Conservation (phyloP, 179 eudicot species). For the Spergularia azorica region DNA sequence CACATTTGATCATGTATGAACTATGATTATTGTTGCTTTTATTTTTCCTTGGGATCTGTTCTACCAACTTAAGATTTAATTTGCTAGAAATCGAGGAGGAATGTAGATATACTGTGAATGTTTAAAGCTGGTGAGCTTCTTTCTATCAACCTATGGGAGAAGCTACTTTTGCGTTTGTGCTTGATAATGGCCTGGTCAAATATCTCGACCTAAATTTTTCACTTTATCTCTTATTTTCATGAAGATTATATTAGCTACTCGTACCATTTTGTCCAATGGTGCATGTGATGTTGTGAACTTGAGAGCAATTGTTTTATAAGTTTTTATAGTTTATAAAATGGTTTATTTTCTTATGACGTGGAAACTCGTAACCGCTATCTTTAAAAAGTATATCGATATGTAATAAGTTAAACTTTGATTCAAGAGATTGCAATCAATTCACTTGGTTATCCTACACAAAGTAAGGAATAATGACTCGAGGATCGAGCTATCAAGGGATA, state of each 20-base stretch:
- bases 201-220: conserved; percentile 15
- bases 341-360: no score
- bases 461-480: no score
- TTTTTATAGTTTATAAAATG: no score
- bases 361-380: no score
- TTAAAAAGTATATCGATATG: no score
- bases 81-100: background rate
- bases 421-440: no score
- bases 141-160: conserved; percentile 19
- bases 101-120: background rate
- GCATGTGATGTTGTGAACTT: background rate
- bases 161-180: conserved; percentile 24
- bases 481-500: no score
- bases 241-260: background rate
- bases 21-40: conserved; percentile 3
- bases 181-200: conserved; percentile 27
- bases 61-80: background rate
- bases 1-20: conserved; percentile 17
- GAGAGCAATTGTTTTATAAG: no score
- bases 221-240: conserved; percentile 32
- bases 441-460: no score
- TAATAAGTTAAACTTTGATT: no score
- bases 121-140: conserved; percentile 22
- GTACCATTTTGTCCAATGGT: background rate
- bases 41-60: conserved; percentile 31